Evolutionary conservation across 2,329 filamentous ascomycete species (phyloP).

Genomic region (Lachnellula subtilissima): DNA sequence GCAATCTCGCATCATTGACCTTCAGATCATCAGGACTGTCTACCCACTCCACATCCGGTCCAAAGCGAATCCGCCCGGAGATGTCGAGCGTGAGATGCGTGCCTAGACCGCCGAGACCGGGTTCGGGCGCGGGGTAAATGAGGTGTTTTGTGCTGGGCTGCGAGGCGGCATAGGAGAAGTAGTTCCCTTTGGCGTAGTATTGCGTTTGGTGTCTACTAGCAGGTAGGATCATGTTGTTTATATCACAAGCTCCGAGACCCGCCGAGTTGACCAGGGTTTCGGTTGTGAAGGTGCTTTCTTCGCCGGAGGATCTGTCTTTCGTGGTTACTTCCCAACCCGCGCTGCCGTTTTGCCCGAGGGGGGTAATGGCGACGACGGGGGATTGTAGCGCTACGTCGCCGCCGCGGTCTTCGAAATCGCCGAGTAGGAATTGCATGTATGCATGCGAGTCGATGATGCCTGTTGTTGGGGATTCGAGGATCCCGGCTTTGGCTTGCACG

Average conservation of each 20-base stretch:
- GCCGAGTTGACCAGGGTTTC: conserved; percentile 82
- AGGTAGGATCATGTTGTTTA: conserved; percentile 79
- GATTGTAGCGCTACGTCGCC: conserved; percentile 70
- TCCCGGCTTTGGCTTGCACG: conserved; percentile 65
- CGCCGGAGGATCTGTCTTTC: conserved; percentile 41
- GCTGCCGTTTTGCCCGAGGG: conserved; percentile 38
- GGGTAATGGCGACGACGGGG: conserved; percentile 52
- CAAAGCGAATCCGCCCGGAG: conserved; percentile 78
- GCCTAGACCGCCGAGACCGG: conserved; percentile 78
- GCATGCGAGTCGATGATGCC: conserved; percentile 87
- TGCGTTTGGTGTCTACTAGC: conserved; percentile 50
- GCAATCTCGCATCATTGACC: conserved; percentile 59
- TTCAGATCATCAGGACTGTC: conserved; percentile 63
- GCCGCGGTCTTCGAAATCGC: conserved; percentile 69
- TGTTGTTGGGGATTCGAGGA: conserved; percentile 79
- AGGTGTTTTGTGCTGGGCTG: conserved; percentile 64
- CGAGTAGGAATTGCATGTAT: conserved; percentile 76
- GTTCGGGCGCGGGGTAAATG: conserved; percentile 80
- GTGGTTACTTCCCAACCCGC: conserved; percentile 67
- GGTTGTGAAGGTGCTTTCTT: conserved; percentile 58
- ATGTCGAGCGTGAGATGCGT: conserved; percentile 93
- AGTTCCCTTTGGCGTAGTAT: conserved; percentile 90
- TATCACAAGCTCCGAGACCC: conserved; percentile 67
- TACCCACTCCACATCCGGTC: conserved; percentile 94
- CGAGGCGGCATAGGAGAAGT: conserved; percentile 75